These are phyloP conservation scores for Santalum album DNA, from an alignment of 164 flowering plant species.

Conservation along the genomic window DNA sequence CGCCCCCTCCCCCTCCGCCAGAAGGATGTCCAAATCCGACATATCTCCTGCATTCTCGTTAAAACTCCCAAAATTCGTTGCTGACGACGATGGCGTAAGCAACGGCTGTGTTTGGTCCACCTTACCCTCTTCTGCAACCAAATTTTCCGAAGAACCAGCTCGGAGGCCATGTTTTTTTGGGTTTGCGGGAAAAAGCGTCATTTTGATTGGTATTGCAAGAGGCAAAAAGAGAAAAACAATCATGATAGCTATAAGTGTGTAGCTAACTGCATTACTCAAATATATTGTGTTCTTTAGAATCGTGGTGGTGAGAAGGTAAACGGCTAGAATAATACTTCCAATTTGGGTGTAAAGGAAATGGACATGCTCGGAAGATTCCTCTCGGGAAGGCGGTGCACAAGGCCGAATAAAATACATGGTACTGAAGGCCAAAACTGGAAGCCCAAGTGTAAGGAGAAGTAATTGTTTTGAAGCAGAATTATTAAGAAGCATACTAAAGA, in stretches of 20 bases:
- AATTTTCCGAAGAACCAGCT: constrained; percentile 23
- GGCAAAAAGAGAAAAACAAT: constrained; percentile 73
- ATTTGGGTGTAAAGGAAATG: constrained; percentile 67
- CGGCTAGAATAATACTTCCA: constrained; percentile 54
- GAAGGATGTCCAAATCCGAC: constrained; percentile 60
- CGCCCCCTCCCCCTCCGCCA: constrained; percentile 92
- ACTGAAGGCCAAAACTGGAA: constrained; percentile 56
- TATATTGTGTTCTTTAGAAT: constrained; percentile 31
- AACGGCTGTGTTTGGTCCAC: constrained; percentile 37
- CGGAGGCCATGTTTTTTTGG: constrained; percentile 19
- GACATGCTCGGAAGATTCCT: constrained; percentile 39
- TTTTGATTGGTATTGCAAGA: constrained; percentile 75
- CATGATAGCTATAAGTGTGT: constrained; percentile 42
- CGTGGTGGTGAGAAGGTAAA: constrained; percentile 67
- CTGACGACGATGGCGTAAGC: constrained; percentile 43
- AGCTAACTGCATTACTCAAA: constrained; percentile 32
- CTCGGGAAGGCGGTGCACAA: constrained; percentile 70
- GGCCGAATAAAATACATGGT: constrained; percentile 70
- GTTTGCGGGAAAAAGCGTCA: constrained; percentile 54
- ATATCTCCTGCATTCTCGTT: constrained; percentile 43
- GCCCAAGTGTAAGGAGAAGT: constrained; percentile 62
- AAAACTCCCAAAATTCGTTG: constrained; percentile 40
- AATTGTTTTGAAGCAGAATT: constrained; percentile 56
- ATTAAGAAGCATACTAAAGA: constrained; percentile 44
- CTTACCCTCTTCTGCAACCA: constrained; percentile 21